Evolutionary conservation across 345 rosid genomes (phyloP).

Genomic region (Pistacia atlantica): DNA sequence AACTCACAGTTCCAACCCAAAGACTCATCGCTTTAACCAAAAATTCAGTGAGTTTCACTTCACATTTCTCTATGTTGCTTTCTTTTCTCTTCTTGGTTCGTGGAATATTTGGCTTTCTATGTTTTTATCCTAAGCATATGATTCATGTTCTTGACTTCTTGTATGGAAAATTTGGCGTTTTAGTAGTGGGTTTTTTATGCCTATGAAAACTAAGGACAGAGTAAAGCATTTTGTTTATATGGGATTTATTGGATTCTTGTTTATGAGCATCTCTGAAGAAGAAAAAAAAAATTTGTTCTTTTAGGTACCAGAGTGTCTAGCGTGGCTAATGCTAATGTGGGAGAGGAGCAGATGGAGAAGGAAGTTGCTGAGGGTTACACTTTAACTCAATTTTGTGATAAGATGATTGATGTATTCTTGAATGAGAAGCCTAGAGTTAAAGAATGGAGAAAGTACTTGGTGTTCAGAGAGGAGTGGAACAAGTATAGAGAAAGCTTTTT

Average conservation of each 20-base stretch:
- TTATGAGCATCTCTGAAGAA: conserved; percentile 2
- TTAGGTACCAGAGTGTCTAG: conserved; percentile 52
- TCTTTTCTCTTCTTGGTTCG: not conserved
- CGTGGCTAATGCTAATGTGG: conserved; percentile 36
- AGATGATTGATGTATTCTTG: conserved; percentile 73
- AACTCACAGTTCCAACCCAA: conserved; percentile 19
- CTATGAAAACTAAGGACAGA: not conserved
- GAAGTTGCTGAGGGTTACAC: conserved; percentile 78
- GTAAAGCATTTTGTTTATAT: not conserved
- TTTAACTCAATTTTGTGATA: conserved; percentile 75
- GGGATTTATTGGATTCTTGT: not conserved
- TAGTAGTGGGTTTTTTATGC: not conserved
- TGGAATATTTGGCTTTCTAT: not conserved
- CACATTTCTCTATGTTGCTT: not conserved
- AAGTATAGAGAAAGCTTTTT: conserved; percentile 77
- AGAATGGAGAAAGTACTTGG: conserved; percentile 79
- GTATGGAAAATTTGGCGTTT: not conserved
- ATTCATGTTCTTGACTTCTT: not conserved
- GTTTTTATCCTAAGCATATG: not conserved
- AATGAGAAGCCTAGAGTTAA: conserved; percentile 75
- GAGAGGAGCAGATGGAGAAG: conserved; percentile 44
- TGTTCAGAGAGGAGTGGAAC: conserved; percentile 83
- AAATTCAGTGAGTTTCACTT: conserved; percentile 27
- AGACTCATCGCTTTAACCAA: conserved; percentile 10
- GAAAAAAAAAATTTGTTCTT: not conserved